phyloP scores from a whole-genome alignment of 2,329 filamentous ascomycete genomes.

The Cytospora mali region DNA sequence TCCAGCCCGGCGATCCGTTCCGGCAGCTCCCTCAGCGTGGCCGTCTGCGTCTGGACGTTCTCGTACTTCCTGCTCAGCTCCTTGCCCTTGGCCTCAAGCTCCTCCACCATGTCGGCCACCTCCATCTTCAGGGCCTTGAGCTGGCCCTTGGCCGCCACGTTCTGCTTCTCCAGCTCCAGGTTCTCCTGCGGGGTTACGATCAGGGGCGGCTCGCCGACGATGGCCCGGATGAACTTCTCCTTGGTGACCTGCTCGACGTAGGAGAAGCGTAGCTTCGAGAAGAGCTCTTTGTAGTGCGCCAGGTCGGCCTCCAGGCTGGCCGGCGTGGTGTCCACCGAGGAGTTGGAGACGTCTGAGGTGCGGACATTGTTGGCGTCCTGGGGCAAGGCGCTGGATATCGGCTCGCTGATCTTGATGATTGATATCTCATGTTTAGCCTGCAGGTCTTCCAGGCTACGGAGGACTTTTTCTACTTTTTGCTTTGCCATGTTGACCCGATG shows the following conservation, averaged over 20 bases:
- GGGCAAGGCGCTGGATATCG: constrained; percentile 60
- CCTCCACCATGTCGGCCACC: constrained; percentile 71
- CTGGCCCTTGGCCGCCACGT: constrained; percentile 71
- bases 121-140: constrained; percentile 81
- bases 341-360: constrained; percentile 72
- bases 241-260: constrained; percentile 99
- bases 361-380: constrained; percentile 47
- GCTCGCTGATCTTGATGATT: constrained; percentile 76
- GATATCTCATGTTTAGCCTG: constrained; percentile 65
- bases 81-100: constrained; percentile 67
- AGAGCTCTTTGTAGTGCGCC: constrained; percentile 89
- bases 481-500: constrained; percentile 36
- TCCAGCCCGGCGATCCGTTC: constrained; percentile 52
- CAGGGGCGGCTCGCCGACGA: constrained; percentile 86
- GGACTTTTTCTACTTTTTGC: constrained; percentile 41
- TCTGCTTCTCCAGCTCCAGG: constrained; percentile 68
- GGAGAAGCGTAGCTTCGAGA: constrained; percentile 93
- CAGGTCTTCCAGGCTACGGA: constrained; percentile 55
- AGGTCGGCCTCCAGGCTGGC: constrained; percentile 81
- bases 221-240: constrained; percentile 92
- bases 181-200: constrained; percentile 86
- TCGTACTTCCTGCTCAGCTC: constrained; percentile 61
- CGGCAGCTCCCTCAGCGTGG: constrained; percentile 55
- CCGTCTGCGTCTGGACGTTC: constrained; percentile 50
- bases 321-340: constrained; percentile 69